A percentile compares a stretch with the other conserved stretches of the same genome.
Conservation (phyloP, 768 basidiomycete genomes). For the Serpula lacrymans region DNA sequence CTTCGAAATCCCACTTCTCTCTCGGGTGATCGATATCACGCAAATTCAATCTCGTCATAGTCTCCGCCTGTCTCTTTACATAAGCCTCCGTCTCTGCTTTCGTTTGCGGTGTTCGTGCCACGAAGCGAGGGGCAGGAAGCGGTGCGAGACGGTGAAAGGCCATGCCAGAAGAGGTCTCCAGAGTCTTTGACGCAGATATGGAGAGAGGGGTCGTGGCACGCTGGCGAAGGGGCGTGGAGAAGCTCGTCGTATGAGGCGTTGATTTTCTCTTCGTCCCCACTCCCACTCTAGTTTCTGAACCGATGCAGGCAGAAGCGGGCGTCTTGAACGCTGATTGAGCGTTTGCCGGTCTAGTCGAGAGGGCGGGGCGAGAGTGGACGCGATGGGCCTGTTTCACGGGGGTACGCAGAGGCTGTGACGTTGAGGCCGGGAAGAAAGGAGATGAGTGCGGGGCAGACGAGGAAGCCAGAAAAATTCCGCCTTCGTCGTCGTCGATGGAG, state of each 20-base stretch:
- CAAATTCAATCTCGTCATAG: conserved; percentile 58
- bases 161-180: conserved; percentile 30
- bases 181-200: conserved; percentile 31
- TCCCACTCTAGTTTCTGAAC: too few relatives aligned
- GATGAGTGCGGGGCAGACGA: conserved; percentile 39
- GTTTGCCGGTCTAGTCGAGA: conserved; percentile 33
- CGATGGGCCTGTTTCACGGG: conserved; percentile 54
- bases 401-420: conserved; percentile 53
- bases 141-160: conserved; percentile 35
- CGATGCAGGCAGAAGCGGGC: conserved; percentile 20
- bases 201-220: conserved; percentile 38
- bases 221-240: conserved; percentile 54
- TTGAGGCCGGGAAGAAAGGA: conserved; percentile 40
- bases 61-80: conserved; percentile 56
- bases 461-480: conserved; percentile 55
- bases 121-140: conserved; percentile 28
- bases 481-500: conserved; percentile 47
- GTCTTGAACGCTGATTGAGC: conserved; percentile 9
- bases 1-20: conserved; percentile 40
- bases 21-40: conserved; percentile 49
- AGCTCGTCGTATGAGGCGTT: conserved; percentile 37
- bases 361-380: conserved; percentile 36
- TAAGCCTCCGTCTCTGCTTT: conserved; percentile 34
- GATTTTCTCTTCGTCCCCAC: conserved; percentile 70
- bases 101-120: conserved; percentile 26